phyloP scores from a whole-genome alignment of 495 filamentous ascomycete genomes.

The Darksidea phi region DNA sequence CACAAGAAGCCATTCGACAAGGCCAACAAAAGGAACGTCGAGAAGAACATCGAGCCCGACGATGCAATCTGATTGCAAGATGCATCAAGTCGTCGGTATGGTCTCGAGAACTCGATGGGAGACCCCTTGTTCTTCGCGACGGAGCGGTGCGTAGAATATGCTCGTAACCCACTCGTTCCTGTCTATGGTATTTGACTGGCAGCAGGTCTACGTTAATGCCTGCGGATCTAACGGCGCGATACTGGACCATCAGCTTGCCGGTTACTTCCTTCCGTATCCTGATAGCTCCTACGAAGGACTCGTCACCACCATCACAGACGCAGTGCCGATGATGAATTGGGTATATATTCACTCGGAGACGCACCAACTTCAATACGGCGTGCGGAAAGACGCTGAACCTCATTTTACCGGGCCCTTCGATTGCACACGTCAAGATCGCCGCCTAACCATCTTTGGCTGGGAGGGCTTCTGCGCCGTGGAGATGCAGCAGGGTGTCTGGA shows the following conservation, averaged over 20 bases:
- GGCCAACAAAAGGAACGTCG: constrained; percentile 3
- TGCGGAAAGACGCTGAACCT: constrained; percentile 6
- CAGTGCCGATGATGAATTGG: constrained; percentile 15
- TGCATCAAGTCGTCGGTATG: constrained; percentile 5
- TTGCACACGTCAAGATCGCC: constrained; percentile 4
- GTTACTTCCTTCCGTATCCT: constrained; percentile 14
- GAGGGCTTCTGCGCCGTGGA: constrained; percentile 16
- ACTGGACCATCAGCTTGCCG: not conserved
- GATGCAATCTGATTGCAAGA: constrained; percentile 3
- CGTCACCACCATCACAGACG: constrained; percentile 1
- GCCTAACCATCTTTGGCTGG: constrained; percentile 3
- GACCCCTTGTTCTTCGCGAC: constrained; percentile 7
- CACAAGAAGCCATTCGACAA: constrained; percentile 14
- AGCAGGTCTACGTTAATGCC: constrained; percentile 1
- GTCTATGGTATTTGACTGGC: too few species aligned
- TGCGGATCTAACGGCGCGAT: not conserved
- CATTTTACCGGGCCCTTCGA: constrained; percentile 15
- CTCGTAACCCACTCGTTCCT: not conserved
- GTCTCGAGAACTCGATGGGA: not conserved
- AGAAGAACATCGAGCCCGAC: constrained; percentile 14
- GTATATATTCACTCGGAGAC: constrained; percentile 6
- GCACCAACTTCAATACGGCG: constrained; percentile 6
- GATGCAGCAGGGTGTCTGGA: not conserved
- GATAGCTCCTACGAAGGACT: constrained; percentile 9
- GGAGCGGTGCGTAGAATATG: not conserved